A percentile compares a stretch with the other conserved stretches of the same genome.
These are phyloP conservation scores for Backusella westeae DNA, from an alignment of 192 early-diverging fungal genomes.

Conservation along the genomic window DNA sequence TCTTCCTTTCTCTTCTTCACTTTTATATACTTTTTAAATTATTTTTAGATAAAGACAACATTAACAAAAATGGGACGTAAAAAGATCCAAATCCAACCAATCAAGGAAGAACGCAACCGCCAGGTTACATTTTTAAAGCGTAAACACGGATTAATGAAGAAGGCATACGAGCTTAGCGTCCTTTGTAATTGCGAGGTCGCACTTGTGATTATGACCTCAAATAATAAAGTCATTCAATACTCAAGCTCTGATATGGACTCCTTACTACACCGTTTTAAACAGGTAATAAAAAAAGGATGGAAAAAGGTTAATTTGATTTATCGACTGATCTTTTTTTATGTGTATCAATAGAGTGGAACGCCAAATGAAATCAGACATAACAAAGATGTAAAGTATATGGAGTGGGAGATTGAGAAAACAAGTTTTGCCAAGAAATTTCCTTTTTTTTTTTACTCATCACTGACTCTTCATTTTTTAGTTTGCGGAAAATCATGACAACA, in stretches of 20 bases:
- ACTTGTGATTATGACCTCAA: constrained; percentile 87
- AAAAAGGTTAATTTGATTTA: constrained; percentile 25
- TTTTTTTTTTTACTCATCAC: background rate
- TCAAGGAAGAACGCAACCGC: constrained; percentile 87
- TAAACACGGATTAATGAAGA: constrained; percentile 92
- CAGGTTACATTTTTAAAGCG: constrained; percentile 92
- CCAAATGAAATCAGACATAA: constrained; percentile 38
- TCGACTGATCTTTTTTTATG: background rate
- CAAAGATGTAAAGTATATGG: constrained; percentile 16
- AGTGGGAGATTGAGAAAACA: background rate
- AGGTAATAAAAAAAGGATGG: constrained; percentile 37
- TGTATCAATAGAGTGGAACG: constrained; percentile 20
- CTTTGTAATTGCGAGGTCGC: constrained; percentile 94
- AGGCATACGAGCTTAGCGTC: constrained; percentile 91
- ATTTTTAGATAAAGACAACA: background rate
- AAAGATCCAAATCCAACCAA: constrained; percentile 92
- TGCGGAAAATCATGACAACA: background rate
- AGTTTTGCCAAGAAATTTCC: background rate
- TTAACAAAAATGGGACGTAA: constrained; percentile 71
- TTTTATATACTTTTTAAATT: background rate
- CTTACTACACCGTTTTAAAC: constrained; percentile 87
- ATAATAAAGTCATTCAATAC: constrained; percentile 90
- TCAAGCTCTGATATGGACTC: constrained; percentile 89
- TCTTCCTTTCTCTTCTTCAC: background rate
- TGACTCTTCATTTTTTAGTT: background rate